Evolutionary conservation across 495 filamentous ascomycete genomes (phyloP), one percentile per base, ranked within the genome.

Genomic region (Talaromyces thailandensis): DNA sequence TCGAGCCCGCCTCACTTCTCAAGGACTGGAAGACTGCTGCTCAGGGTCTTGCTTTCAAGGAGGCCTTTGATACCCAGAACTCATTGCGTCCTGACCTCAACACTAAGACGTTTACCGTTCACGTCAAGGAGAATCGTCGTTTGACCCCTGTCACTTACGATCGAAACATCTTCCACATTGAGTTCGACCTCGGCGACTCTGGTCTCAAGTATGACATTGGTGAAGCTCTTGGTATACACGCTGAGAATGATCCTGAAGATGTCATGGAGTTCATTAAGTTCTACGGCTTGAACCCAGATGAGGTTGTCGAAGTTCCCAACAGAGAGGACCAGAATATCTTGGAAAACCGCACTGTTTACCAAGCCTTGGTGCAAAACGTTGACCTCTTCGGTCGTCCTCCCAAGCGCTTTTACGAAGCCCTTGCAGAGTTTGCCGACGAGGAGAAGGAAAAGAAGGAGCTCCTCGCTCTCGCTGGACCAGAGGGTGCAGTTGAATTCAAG

Each of bases 111-210:
- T 87, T 82, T 71, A 89, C 91, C 35, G 86, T 96, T 56, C 86
- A 86, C 63, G 94, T 98, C 72, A 89, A 96, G 79, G 95, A 96
- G 77, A 96, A 96, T 76, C 88, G 93, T 61, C 83, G 94, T 51
- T 83, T 98, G 52, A 98, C 94, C 0, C 94, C 94, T 21, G 67
- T 73, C 52, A 87, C 88, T 11, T 98, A 98, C 73, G 93, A 96
- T 72, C 90, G 94, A 32, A 98, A 98, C 79, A 97, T 98, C 74
- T 98, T 98, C 88, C 94, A 98, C 78, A 98, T 98, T 66, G 94
- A 98, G 74, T 98, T 98, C 70, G 94, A 97, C 71, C 84, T 98
- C 21, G 92, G 92, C 56, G 76, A 86, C 66, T 94, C 92, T 37
- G 92, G 92, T 51, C 85, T 98, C 62, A 94, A 82, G 24, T 98